Evolutionary conservation across 345 rosid genomes (phyloP).

Genomic region (Arabis hirsuta): DNA sequence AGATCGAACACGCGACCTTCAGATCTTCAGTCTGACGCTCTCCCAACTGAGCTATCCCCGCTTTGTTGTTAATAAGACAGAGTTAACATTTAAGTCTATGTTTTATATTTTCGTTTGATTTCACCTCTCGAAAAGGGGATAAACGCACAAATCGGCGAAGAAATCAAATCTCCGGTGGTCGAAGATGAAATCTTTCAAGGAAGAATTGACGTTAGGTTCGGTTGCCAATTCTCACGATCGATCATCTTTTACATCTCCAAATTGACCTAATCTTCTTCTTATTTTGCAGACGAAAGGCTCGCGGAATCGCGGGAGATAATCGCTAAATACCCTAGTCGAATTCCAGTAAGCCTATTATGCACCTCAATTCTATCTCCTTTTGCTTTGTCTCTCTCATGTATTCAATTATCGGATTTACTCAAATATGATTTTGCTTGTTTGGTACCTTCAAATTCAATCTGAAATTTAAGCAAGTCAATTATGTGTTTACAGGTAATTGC

Average conservation of each 20-base stretch:
- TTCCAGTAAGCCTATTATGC: slow-evolving; percentile 31
- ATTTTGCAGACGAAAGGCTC: slow-evolving; percentile 34
- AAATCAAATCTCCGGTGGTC: slow-evolving; percentile 26
- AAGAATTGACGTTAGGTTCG: slow-evolving; percentile 38
- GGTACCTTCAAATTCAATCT: background rate
- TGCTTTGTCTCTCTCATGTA: no score
- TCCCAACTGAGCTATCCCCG: slow-evolving; percentile 80
- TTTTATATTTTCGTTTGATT: no score
- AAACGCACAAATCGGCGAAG: background rate
- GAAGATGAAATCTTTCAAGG: slow-evolving; percentile 44
- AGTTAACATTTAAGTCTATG: no score
- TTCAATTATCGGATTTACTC: background rate
- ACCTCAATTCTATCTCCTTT: background rate
- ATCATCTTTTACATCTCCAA: slow-evolving; percentile 10
- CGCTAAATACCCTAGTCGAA: slow-evolving; percentile 45
- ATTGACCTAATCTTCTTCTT: background rate
- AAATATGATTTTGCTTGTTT: background rate
- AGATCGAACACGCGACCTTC: slow-evolving; percentile 97
- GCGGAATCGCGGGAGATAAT: slow-evolving; percentile 39
- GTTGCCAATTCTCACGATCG: background rate
- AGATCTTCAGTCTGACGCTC: slow-evolving; percentile 99
- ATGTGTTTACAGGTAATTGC: slow-evolving; percentile 62
- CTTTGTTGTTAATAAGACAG: background rate
- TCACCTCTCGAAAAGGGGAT: background rate
- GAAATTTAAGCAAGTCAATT: background rate